These are phyloP conservation scores for Neurospora intermedia DNA, from an alignment of 495 filamentous ascomycete genomes.

Conservation along the genomic window DNA sequence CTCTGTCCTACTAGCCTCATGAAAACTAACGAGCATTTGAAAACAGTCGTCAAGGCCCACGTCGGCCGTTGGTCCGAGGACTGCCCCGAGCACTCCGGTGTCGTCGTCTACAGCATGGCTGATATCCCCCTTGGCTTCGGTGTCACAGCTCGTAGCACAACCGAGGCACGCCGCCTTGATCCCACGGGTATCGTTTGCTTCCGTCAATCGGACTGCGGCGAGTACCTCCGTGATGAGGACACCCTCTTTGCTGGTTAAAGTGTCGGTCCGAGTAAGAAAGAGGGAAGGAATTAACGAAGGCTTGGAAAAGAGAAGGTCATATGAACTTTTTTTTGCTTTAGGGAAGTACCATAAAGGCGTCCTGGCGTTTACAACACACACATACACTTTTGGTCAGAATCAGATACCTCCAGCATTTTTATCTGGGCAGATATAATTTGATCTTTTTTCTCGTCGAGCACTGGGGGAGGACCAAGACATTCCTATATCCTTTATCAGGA, in stretches of 20 bases:
- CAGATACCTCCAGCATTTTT: background rate
- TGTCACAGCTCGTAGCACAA: conserved; percentile 60
- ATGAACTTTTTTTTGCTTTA: conserved; percentile 1
- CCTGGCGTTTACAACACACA: conserved; percentile 10
- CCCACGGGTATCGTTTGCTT: conserved; percentile 82
- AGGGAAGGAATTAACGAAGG: background rate
- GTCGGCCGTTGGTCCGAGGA: conserved; percentile 83
- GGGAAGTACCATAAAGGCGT: conserved; percentile 11
- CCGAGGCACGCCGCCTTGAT: conserved; percentile 69
- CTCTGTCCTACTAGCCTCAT: no score
- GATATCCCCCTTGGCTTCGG: conserved; percentile 74
- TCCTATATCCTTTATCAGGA: background rate
- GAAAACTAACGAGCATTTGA: background rate
- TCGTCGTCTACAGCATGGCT: conserved; percentile 65
- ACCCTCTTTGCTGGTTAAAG: conserved; percentile 39
- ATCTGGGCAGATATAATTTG: background rate
- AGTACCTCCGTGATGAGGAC: conserved; percentile 77
- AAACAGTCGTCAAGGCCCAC: conserved; percentile 72
- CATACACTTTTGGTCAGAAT: background rate
- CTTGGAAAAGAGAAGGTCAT: conserved; percentile 2
- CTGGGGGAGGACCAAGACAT: background rate
- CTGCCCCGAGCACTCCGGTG: conserved; percentile 66
- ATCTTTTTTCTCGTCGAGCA: background rate
- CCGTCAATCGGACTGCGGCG: conserved; percentile 79
- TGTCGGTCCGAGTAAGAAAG: background rate